These are phyloP conservation scores for Cryptococcus sp. DNA, from an alignment of 1,284 basidiomycete genomes.

Conservation along the genomic window DNA sequence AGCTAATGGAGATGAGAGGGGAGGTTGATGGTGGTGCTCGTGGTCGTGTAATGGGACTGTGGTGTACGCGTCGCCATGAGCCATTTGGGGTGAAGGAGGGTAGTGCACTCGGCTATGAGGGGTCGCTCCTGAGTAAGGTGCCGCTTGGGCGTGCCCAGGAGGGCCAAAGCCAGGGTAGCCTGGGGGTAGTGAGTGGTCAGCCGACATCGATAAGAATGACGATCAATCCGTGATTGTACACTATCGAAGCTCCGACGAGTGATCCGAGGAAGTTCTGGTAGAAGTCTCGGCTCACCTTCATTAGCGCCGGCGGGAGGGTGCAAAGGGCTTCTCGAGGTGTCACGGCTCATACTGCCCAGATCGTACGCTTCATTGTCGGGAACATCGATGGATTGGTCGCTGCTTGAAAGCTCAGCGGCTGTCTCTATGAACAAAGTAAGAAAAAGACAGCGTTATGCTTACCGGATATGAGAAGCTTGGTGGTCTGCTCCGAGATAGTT, in stretches of 20 bases:
- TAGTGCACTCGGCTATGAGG: conserved; percentile 35
- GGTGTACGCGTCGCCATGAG: conserved; percentile 25
- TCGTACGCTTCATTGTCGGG: conserved; percentile 22
- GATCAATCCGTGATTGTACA: background rate
- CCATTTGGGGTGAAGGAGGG: conserved; percentile 36
- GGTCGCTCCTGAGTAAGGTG: background rate
- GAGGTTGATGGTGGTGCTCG: background rate
- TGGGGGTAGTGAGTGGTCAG: background rate
- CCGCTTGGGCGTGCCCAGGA: conserved; percentile 2
- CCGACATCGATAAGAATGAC: background rate
- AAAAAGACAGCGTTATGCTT: background rate
- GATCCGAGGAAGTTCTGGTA: background rate
- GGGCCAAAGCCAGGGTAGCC: conserved; percentile 2
- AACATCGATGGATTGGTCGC: conserved; percentile 26
- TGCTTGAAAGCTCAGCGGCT: background rate
- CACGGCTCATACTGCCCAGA: conserved; percentile 10
- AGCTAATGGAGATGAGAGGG: conserved; percentile 7
- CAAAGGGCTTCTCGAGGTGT: conserved; percentile 20
- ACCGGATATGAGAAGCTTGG: conserved; percentile 21
- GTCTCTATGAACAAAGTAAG: too few relatives aligned
- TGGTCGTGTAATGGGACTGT: conserved; percentile 40
- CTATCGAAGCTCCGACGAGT: background rate
- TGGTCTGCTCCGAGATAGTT: conserved; percentile 23
- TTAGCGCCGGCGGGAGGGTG: conserved; percentile 20
- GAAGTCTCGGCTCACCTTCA: conserved; percentile 14